A percentile compares a stretch with the other conserved stretches of the same genome.
Evolutionary conservation across 305 asterid species (phyloP).

Genomic region (Solanum aculeatissimum): DNA sequence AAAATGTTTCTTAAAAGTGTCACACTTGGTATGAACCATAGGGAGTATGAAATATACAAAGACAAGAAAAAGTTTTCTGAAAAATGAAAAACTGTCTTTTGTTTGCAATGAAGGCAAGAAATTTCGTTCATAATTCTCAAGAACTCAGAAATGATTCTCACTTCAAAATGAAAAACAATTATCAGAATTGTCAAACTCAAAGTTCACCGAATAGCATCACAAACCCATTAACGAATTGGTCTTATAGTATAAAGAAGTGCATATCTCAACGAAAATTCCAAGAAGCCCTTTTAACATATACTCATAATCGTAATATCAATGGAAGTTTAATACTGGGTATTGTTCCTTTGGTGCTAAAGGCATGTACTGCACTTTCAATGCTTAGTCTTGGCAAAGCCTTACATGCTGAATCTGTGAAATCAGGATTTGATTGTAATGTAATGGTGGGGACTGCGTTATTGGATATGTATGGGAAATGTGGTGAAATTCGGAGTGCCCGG

Average conservation of each 20-base stretch:
- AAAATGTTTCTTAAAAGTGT: too few relatives aligned
- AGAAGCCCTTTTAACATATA: conserved; percentile 40
- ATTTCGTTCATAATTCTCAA: background rate
- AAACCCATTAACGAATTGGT: conserved; percentile 22
- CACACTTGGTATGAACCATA: too few relatives aligned
- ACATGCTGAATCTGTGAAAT: conserved; percentile 53
- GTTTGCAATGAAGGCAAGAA: background rate
- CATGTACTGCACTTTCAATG: conserved; percentile 51
- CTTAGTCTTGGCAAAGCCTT: conserved; percentile 30
- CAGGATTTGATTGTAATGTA: conserved; percentile 39
- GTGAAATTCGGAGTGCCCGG: conserved; percentile 35
- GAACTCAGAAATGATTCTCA: background rate
- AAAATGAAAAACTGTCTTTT: background rate
- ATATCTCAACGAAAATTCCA: conserved; percentile 29
- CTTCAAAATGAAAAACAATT: background rate
- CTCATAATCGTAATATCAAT: conserved; percentile 17
- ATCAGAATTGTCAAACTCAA: background rate
- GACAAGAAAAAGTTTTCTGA: background rate
- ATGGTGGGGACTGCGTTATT: conserved; percentile 64
- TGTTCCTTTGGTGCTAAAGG: conserved; percentile 58
- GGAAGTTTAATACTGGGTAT: conserved; percentile 22
- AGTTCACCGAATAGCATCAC: background rate
- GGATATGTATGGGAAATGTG: conserved; percentile 62
- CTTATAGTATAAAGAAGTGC: conserved; percentile 17
- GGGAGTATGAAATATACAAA: background rate